Evolutionary conservation across 371 early-diverging fungal genomes (phyloP).

Genomic region (Gilbertella persicaria): DNA sequence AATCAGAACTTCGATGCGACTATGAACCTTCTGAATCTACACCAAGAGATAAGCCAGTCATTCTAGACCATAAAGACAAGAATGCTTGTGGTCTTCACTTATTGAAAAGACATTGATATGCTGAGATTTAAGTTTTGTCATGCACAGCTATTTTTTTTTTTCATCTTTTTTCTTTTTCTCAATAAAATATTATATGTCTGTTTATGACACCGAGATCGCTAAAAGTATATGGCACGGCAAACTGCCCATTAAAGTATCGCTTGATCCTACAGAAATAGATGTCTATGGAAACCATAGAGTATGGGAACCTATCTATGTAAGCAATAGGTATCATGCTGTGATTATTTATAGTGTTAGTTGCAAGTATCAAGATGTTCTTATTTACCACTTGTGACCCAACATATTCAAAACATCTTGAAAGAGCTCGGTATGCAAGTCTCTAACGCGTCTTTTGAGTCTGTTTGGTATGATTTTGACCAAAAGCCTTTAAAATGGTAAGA

Average conservation of each 20-base stretch:
- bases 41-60: constrained; percentile 7
- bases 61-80: constrained; percentile 4
- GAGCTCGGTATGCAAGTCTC: constrained; percentile 42
- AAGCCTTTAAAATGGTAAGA: constrained; percentile 72
- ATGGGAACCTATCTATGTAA: constrained; percentile 56
- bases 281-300: constrained; percentile 23
- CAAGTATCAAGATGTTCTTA: constrained; percentile 67
- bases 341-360: constrained; percentile 36
- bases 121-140: not conserved
- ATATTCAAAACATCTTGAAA: constrained; percentile 49
- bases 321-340: constrained; percentile 1
- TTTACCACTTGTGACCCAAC: constrained; percentile 57
- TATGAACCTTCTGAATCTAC: constrained; percentile 26
- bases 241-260: constrained; percentile 54
- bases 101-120: not conserved
- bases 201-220: constrained; percentile 30
- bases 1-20: constrained; percentile 51
- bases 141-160: not conserved
- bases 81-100: constrained; percentile 4
- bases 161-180: too few relatives aligned
- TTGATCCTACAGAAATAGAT: constrained; percentile 41
- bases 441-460: constrained; percentile 38
- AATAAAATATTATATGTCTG: too few relatives aligned
- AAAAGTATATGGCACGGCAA: constrained; percentile 59
- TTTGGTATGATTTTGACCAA: constrained; percentile 68